A percentile compares a stretch with the other conserved stretches of the same genome.
Conservation (phyloP, 768 basidiomycete species). For the Tricholoma furcatifolium region DNA sequence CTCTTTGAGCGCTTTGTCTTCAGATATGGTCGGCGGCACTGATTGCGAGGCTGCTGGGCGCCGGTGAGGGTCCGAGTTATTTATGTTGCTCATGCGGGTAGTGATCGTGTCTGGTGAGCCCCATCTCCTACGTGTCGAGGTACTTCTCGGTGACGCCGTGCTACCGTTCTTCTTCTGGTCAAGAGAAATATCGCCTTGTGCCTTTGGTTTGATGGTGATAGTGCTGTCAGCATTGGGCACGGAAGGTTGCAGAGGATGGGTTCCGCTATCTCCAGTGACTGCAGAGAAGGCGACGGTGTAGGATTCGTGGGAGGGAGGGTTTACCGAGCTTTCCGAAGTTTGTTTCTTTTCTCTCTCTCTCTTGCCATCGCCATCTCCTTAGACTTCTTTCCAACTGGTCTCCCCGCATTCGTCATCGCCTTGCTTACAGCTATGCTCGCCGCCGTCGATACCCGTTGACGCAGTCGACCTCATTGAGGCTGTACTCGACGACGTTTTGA, state of each 20-base stretch:
- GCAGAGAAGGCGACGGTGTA: not conserved
- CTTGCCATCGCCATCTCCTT: slow-evolving; percentile 12
- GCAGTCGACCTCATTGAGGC: slow-evolving; percentile 21
- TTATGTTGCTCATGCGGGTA: no score
- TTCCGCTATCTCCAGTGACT: slow-evolving; percentile 13
- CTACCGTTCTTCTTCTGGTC: slow-evolving; percentile 49
- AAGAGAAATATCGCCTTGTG: slow-evolving; percentile 19
- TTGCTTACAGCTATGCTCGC: slow-evolving; percentile 25
- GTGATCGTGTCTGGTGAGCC: no score
- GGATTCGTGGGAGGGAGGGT: not conserved
- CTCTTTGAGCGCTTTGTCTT: slow-evolving; percentile 23
- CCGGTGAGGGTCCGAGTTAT: not conserved
- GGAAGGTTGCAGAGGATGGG: slow-evolving; percentile 8
- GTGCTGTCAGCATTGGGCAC: slow-evolving; percentile 20
- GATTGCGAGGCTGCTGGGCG: not conserved
- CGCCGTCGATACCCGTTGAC: slow-evolving; percentile 28
- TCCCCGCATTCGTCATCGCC: slow-evolving; percentile 13
- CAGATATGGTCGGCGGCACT: slow-evolving; percentile 1
- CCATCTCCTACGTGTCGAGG: slow-evolving; percentile 39
- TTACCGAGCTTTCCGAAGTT: not conserved
- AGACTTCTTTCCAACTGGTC: slow-evolving; percentile 14
- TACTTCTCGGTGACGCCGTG: slow-evolving; percentile 40
- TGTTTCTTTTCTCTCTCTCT: slow-evolving; percentile 9
- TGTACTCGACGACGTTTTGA: slow-evolving; percentile 18
- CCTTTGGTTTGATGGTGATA: slow-evolving; percentile 25